Base-by-base conservation (phyloP, 2,329 filamentous ascomycete species). In the Trichoderma lentiforme region DNA sequence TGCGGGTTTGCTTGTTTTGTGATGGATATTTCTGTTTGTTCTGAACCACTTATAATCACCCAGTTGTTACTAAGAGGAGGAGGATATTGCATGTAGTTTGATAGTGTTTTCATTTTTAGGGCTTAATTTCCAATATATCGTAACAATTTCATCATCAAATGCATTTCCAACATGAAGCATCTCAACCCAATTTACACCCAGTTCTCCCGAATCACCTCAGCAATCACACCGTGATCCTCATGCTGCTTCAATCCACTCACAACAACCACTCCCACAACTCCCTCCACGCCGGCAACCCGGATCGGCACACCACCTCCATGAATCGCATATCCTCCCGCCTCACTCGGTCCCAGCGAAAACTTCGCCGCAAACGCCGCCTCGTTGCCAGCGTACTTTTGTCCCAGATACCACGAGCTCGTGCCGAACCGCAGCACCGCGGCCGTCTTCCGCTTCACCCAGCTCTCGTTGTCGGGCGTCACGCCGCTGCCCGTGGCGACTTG, bases 281-380 rank as follows among this genome's bases (percentile, higher is more conserved):
- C 93, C 82, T 95, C 92, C 1, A 95, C 91, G 0, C 91, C 91
- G 68, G 83, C 83, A 7, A 95, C 92, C 8, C 89, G 85, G 36
- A 95, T 87, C 0, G 93, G 93, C 74, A 93, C 89, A 0, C 86
- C 93, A 26, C 93, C 93, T 0, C 93, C 93, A 80, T 95, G 92
- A 73, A 94, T 92, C 1, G 92, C 92, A 83, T 92, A 95, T 36
- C 88, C 84, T 69, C 86, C 84, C 2, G 86, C 86, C 18, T 85
- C 84, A 64, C 86, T 86, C 53, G 83, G 81, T 6, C 87, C 86
- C 77, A 95, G 82, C 39, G 86, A 89, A 77, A 88, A 92, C 79
- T 92, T 91, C 36, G 85, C 84, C 53, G 86, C 85, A 80, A 95
- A 94, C 3, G 82, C 83, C 28, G 78, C 83, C 82, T 94, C 91